Evolutionary conservation across 805 yeast species (phyloP).

Genomic region (Saccharomyces mikatae): DNA sequence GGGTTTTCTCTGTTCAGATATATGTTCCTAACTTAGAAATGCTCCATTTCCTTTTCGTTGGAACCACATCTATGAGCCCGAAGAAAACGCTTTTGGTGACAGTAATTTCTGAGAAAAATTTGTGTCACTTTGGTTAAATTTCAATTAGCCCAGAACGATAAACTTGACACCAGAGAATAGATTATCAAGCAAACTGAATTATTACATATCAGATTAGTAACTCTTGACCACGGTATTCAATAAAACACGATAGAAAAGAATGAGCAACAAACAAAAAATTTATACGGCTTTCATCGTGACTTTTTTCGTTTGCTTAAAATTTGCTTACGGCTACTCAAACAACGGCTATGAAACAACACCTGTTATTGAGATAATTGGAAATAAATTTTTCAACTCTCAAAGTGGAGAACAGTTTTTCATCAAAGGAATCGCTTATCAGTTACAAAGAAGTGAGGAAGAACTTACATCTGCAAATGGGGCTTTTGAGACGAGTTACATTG

Average conservation of each 20-base stretch:
- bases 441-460: slow-evolving; percentile 40
- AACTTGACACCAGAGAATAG: not conserved
- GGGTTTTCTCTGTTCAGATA: slow-evolving; percentile 1
- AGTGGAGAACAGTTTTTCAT: slow-evolving; percentile 79
- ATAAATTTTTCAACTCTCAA: slow-evolving; percentile 64
- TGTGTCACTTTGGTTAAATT: not conserved
- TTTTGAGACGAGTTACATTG: slow-evolving; percentile 37
- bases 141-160: not conserved
- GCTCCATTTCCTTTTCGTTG: no score
- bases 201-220: not conserved
- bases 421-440: slow-evolving; percentile 84
- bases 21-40: not conserved
- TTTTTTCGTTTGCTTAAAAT: not conserved
- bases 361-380: slow-evolving; percentile 56
- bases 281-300: not conserved
- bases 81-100: not conserved
- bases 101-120: not conserved
- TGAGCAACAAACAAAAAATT: not conserved
- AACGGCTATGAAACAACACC: slow-evolving; percentile 7
- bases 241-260: not conserved
- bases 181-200: not conserved
- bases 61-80: no score
- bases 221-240: not conserved
- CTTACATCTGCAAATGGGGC: slow-evolving; percentile 10
- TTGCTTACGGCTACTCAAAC: not conserved